Evolutionary conservation across 2,329 filamentous ascomycete species (phyloP), one percentile per base, ranked within the genome.

Genomic region (Acarospora socialis): DNA sequence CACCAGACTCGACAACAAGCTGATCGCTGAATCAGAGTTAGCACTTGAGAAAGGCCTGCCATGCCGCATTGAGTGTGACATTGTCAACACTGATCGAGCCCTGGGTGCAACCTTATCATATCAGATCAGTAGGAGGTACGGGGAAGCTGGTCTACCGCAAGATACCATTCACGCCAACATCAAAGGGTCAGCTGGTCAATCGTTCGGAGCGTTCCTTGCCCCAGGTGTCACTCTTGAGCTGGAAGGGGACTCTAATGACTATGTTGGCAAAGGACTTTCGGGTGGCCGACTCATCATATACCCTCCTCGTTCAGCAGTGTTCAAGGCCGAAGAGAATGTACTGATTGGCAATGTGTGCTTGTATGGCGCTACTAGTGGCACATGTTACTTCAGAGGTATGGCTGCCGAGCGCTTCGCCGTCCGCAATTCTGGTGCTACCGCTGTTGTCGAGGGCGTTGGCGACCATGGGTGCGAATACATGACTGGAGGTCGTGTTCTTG

Each of bases 401-500:
- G 87, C 87, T 50, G 87, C 87, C 24, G 87, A 95, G 66, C 81
- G 87, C 50, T 95, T 95, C 55, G 86, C 84, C 40, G 87, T 95
- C 43, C 80, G 87, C 46, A 95, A 95, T 66, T 94, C 87, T 1
- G 87, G 87, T 60, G 87, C 82, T 30, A 92, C 78, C 17, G 84
- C 87, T n/a, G 81, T 95, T 43, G 86, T 94, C 40, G 87, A 95
- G 60, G 87, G 87, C 60, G 73, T 92, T 43, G 87, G 87, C 66
- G 87, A 95, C 56, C 87, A 95, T 55, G 81, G 83, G 41, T 94
- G 86, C 53, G 87, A 95, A 67, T 95, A 95, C 70, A 95, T 95
- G 87, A 94, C 87, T 49, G 87, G 87, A 54, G 87, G 87, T 52
- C 82, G 86, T 51, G 68, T 94, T 30, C 64, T 95, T 42, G 70